Evolutionary conservation across 1,284 basidiomycete genomes (phyloP), one percentile per base, ranked within the genome.

Genomic region (Singerocomus inundabilis): DNA sequence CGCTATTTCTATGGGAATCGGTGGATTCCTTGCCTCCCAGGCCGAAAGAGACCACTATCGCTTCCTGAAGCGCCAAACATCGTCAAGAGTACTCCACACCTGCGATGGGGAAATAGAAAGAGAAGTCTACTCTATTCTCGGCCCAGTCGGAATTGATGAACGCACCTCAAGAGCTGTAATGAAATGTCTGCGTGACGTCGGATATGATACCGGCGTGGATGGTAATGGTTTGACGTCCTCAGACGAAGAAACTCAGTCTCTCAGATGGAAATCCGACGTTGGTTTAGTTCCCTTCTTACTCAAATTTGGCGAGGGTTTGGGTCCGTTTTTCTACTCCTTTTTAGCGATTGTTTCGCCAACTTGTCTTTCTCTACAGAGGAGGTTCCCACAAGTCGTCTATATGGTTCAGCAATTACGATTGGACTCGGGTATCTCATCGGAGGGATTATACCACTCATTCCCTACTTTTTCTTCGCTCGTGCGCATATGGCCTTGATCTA

Each of bases 1-100:
- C n/a, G 91, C 93, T 9, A 92, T 98, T 54, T 88, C 85, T 0
- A 99, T 98, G 96, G 95, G 95, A 53, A 90, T 98, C 43, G 96
- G 96, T 49, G 96, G 96, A 24, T 98, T 96, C 78, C 85, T 99
- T 48, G 93, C 93, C 2, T 93, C 95, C 0, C 93, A 98, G 70
- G 91, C 96, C 33, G 96, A 99, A 70, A 83, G 93, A 44, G 93
- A 98, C 69, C 91, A 96, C 71, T 94, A 91, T 72, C 88, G 87
- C 52, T 96, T 90, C 71, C 81, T 91, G 35, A 81, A 78, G 33
- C 77, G 80, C 37, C 79, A 83, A 57, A 93, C 90, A 5, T 76
- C 84, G 48, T 80, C 85, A n/a, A 85, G 95, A 35, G 93, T 98
- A 13, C 69, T 81, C 6, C 84, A 92, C 15, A 92, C 87, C 45